Evolutionary conservation across 371 early-diverging fungal species (phyloP).

Genomic region (Mucor irregularis): DNA sequence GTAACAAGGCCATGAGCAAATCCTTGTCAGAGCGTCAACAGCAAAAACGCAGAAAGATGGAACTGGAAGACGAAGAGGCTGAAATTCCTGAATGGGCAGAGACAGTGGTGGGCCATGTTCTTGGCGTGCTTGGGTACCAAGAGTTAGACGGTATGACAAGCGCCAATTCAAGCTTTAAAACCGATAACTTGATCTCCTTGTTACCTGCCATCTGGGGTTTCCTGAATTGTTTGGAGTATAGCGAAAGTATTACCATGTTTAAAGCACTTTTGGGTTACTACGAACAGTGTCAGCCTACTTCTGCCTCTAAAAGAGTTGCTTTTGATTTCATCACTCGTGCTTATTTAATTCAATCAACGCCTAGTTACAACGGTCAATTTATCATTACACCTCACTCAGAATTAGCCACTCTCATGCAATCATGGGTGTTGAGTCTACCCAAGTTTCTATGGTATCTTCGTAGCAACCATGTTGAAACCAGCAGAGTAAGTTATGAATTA

Average conservation of each 20-base stretch:
- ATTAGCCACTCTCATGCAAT: slow-evolving; percentile 21
- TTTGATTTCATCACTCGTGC: slow-evolving; percentile 42
- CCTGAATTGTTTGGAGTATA: slow-evolving; percentile 51
- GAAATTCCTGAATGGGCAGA: slow-evolving; percentile 55
- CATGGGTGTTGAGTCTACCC: slow-evolving; percentile 53
- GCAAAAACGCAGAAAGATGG: slow-evolving; percentile 12
- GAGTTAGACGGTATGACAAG: slow-evolving; percentile 20
- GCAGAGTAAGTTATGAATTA: slow-evolving; percentile 26
- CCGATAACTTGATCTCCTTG: slow-evolving; percentile 51
- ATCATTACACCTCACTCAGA: slow-evolving; percentile 19
- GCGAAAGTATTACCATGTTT: slow-evolving; percentile 39
- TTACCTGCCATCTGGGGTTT: slow-evolving; percentile 65
- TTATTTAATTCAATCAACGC: slow-evolving; percentile 41
- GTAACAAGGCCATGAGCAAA: background rate
- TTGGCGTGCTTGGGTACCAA: slow-evolving; percentile 47
- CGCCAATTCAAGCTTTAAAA: slow-evolving; percentile 40
- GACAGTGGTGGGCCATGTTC: slow-evolving; percentile 54
- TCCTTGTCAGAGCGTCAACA: slow-evolving; percentile 18
- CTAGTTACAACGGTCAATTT: slow-evolving; percentile 45
- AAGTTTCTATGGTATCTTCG: slow-evolving; percentile 59
- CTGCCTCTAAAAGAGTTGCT: slow-evolving; percentile 37
- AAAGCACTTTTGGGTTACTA: slow-evolving; percentile 44
- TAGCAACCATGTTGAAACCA: slow-evolving; percentile 47
- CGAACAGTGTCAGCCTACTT: slow-evolving; percentile 34
- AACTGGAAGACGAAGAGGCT: slow-evolving; percentile 15